Evolutionary conservation across 2,329 filamentous ascomycete genomes (phyloP).

Genomic region (Apiospora saccharicola): DNA sequence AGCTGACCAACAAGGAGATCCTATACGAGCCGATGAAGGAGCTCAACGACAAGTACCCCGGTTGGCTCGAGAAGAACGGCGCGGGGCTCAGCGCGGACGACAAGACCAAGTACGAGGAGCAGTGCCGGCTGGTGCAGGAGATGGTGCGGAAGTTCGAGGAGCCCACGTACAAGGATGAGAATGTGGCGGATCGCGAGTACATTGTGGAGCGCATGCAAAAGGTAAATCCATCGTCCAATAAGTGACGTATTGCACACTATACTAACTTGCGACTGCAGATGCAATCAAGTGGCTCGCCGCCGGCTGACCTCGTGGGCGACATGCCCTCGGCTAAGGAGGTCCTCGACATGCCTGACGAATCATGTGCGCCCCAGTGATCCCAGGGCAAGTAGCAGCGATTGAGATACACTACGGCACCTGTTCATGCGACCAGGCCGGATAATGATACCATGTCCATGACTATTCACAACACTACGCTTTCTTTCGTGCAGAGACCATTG

Average conservation of each 20-base stretch:
- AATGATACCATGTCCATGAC: constrained; percentile 19
- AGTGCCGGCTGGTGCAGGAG: constrained; percentile 80
- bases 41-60: constrained; percentile 88
- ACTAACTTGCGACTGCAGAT: constrained; percentile 66
- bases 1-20: constrained; percentile 97
- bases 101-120: constrained; percentile 79
- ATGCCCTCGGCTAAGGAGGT: constrained; percentile 83
- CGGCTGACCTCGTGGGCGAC: constrained; percentile 88
- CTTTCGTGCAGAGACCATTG: background rate
- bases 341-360: constrained; percentile 66
- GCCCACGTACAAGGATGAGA: constrained; percentile 80
- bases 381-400: background rate
- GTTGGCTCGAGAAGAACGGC: constrained; percentile 83
- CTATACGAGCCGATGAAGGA: constrained; percentile 99
- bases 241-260: background rate
- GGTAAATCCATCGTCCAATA: constrained; percentile 58
- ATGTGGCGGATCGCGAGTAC: constrained; percentile 83
- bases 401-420: constrained; percentile 11
- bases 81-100: constrained; percentile 73
- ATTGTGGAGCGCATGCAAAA: constrained; percentile 98
- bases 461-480: background rate
- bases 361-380: constrained; percentile 67
- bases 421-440: constrained; percentile 17
- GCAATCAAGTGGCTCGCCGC: constrained; percentile 93
- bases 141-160: constrained; percentile 92